A percentile compares a stretch with the other conserved stretches of the same genome.
phyloP scores from a whole-genome alignment of 257 asterid genomes.

The Osmanthus fragrans region DNA sequence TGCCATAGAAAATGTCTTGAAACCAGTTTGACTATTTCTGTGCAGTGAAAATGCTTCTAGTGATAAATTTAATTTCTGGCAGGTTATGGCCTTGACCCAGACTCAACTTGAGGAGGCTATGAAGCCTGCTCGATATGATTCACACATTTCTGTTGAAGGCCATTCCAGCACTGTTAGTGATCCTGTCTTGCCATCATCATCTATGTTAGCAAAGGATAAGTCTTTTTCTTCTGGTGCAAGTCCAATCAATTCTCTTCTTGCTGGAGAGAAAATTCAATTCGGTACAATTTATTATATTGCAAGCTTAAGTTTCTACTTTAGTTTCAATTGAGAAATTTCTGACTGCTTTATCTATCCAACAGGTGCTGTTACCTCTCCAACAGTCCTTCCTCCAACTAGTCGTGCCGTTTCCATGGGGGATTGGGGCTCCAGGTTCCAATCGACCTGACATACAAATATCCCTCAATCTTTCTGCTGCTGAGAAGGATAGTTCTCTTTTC shows the following conservation, averaged over 20 bases:
- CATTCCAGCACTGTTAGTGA: slow-evolving; percentile 55
- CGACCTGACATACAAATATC: slow-evolving; percentile 69
- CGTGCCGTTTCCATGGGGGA: slow-evolving; percentile 65
- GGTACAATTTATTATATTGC: slow-evolving; percentile 42
- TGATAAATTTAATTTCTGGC: slow-evolving; percentile 30
- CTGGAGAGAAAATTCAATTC: slow-evolving; percentile 95
- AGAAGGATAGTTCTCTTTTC: slow-evolving; percentile 55
- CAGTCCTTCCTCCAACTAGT: slow-evolving; percentile 73
- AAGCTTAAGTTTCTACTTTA: neutral
- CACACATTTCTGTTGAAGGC: slow-evolving; percentile 64
- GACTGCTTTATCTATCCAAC: slow-evolving; percentile 4
- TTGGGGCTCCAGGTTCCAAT: slow-evolving; percentile 84
- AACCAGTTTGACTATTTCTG: neutral
- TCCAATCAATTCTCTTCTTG: slow-evolving; percentile 87
- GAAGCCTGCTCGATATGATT: slow-evolving; percentile 66
- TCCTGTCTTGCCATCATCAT: slow-evolving; percentile 53
- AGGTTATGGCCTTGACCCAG: slow-evolving; percentile 92
- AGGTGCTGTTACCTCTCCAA: slow-evolving; percentile 98
- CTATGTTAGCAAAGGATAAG: slow-evolving; percentile 65
- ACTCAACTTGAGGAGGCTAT: slow-evolving; percentile 89
- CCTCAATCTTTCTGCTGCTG: slow-evolving; percentile 49
- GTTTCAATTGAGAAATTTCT: neutral
- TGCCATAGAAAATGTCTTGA: neutral
- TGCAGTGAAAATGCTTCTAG: neutral
- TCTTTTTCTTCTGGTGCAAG: slow-evolving; percentile 68